Base-by-base conservation (phyloP, 2,329 filamentous ascomycete genomes). In the Cyphellophora attinorum region DNA sequence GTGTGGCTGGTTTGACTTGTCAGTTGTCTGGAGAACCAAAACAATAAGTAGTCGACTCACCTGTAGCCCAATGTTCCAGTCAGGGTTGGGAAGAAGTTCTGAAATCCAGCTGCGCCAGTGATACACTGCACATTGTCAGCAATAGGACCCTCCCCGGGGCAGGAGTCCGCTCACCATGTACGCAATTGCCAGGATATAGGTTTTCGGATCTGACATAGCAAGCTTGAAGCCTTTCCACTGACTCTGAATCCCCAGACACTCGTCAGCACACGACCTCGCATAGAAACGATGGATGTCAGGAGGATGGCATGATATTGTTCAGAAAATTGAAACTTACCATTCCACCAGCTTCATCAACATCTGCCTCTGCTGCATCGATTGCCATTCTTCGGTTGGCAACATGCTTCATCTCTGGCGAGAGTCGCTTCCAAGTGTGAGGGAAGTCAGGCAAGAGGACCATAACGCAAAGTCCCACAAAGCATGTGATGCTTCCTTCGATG, bases 51-150 rank as follows among this genome's bases (percentile, higher is more conserved):
- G n/a, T n/a, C n/a, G n/a, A n/a, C n/a, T n/a, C n/a, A n/a, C n/a
- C n/a, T 25, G 45, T 62, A 64, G 14, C 58, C 55, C 11, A 72
- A 55, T 0, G 65, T 67, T 45, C 41, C 51, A 21, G 59, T 72
- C 44, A 66, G 59, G 0, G 68, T 65, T 0, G 70, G 69, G 52
- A 72, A 72, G 58, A 73, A 76, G 52, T 72, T 70, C 37, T 72
- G 68, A 49, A 73, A 70, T 2, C 67, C 68, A 3, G 61, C 59
- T 6, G 66, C 63, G 5, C 63, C 65, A 2, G 62, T 67, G 36
- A 68, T 65, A 40, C 59, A 54, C n/a, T n/a, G n/a, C n/a, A n/a
- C n/a, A n/a, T n/a, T n/a, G n/a, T n/a, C n/a, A n/a, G n/a, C n/a
- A n/a, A n/a, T n/a, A n/a, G n/a, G n/a, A n/a, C n/a, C n/a, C n/a